These are phyloP conservation scores for Corchorus olitorius DNA, from an alignment of 345 rosid species.

Conservation along the genomic window DNA sequence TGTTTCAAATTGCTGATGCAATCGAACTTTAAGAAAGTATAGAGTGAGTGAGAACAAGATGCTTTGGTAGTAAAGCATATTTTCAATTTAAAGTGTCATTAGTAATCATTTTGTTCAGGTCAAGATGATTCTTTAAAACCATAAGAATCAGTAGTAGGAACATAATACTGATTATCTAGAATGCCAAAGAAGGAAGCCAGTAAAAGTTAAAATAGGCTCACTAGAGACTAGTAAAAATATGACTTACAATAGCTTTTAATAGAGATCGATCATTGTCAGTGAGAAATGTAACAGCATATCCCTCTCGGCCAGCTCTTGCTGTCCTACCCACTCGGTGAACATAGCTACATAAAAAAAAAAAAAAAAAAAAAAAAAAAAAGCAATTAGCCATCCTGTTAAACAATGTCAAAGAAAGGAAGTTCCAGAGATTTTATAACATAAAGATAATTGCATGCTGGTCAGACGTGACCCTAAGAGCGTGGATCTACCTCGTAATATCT, in stretches of 20 bases:
- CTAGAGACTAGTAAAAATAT: slow-evolving; percentile 11
- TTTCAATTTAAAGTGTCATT: neutral
- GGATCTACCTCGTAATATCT: slow-evolving; percentile 77
- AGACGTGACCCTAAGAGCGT: neutral
- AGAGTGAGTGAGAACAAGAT: neutral
- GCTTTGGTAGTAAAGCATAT: neutral
- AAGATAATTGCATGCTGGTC: neutral
- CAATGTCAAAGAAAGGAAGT: neutral
- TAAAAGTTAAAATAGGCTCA: slow-evolving; percentile 7
- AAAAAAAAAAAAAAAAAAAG: slow-evolving; percentile 22
- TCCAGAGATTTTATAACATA: neutral
- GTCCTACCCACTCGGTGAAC: slow-evolving; percentile 97
- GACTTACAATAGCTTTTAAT: slow-evolving; percentile 86
- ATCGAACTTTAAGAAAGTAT: neutral
- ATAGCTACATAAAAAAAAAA: slow-evolving; percentile 55
- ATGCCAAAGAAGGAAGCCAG: neutral
- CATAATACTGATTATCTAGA: neutral
- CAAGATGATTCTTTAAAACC: slow-evolving; percentile 7
- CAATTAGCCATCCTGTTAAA: neutral
- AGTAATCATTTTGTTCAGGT: neutral
- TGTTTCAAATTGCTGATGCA: slow-evolving; percentile 9
- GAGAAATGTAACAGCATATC: slow-evolving; percentile 93
- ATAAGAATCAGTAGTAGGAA: neutral
- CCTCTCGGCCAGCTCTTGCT: slow-evolving; percentile 98
- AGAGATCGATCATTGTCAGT: slow-evolving; percentile 93